phyloP scores from a whole-genome alignment of 2,329 filamentous ascomycete genomes.

The Elsinoe necatrix region DNA sequence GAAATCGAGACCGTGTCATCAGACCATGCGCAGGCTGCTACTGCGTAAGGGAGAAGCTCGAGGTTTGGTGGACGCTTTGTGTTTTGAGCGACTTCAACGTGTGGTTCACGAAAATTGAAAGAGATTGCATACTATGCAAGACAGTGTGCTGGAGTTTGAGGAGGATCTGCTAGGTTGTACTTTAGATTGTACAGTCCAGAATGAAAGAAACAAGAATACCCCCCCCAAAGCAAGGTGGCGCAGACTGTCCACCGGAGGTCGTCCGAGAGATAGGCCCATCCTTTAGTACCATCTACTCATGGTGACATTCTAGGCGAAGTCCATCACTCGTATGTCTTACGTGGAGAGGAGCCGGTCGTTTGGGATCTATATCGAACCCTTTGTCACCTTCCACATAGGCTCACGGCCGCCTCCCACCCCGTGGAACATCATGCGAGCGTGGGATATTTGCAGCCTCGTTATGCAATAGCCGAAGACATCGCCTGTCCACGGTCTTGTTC shows the following conservation, averaged over 20 bases:
- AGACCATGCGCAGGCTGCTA: slow-evolving; percentile 16
- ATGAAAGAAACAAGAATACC: slow-evolving; percentile 2
- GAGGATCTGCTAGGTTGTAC: slow-evolving; percentile 1
- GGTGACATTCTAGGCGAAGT: not conserved
- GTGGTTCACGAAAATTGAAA: not conserved
- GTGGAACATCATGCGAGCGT: not conserved
- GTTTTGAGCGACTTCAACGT: slow-evolving; percentile 11
- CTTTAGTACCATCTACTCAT: too few relatives aligned
- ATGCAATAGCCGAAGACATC: slow-evolving; percentile 1
- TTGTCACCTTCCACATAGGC: not conserved
- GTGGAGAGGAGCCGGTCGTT: not conserved
- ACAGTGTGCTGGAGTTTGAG: not conserved
- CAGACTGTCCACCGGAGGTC: too few relatives aligned
- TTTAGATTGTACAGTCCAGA: slow-evolving; percentile 13
- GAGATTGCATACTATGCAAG: not conserved
- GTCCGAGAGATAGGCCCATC: too few relatives aligned
- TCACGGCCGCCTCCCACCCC: not conserved
- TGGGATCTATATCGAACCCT: not conserved
- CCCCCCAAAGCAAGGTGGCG: not conserved
- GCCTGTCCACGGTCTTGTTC: not conserved
- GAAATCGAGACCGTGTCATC: slow-evolving; percentile 48
- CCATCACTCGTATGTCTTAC: not conserved
- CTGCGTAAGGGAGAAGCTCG: not conserved
- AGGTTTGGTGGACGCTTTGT: not conserved
- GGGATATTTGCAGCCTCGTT: not conserved